Percentiles rank a stretch among this genome's conserved stretches.
These are phyloP conservation scores for Suaeda aralocaspica DNA, from an alignment of 148 eudicot genomes.

Conservation along the genomic window DNA sequence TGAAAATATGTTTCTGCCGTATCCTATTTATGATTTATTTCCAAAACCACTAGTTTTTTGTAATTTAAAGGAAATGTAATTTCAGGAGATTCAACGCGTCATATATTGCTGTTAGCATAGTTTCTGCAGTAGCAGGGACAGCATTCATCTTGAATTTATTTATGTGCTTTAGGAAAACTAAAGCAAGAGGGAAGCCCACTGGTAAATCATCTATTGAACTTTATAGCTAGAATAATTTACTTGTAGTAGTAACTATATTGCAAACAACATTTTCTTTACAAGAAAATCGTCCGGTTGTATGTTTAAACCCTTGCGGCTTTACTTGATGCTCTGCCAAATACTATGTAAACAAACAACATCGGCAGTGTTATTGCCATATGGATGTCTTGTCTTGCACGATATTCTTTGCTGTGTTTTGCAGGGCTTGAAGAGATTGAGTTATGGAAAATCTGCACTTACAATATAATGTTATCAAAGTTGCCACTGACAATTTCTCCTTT, in stretches of 20 bases:
- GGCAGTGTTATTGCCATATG: no score
- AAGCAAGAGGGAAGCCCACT: conserved; percentile 26
- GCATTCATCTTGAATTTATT: conserved; percentile 14
- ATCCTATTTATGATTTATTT: background rate
- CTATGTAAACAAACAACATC: background rate
- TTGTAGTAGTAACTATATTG: background rate
- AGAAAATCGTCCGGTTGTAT: background rate
- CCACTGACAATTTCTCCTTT: conserved; percentile 27
- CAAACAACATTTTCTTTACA: background rate
- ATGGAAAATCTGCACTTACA: conserved; percentile 26
- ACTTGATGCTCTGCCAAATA: background rate
- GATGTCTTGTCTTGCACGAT: background rate
- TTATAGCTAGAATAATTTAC: background rate
- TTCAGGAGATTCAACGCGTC: background rate
- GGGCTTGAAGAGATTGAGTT: conserved; percentile 24
- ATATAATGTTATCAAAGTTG: conserved; percentile 22
- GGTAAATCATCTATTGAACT: conserved; percentile 16
- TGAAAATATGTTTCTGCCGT: background rate
- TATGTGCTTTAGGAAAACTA: conserved; percentile 18
- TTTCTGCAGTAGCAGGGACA: conserved; percentile 18
- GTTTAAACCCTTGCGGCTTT: no score
- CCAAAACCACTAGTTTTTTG: background rate
- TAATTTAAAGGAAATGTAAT: background rate
- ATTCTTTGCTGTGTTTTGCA: background rate
- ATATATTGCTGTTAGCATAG: conserved; percentile 5